phyloP scores from a whole-genome alignment of 768 basidiomycete species.

The Tephrocybe rancida region DNA sequence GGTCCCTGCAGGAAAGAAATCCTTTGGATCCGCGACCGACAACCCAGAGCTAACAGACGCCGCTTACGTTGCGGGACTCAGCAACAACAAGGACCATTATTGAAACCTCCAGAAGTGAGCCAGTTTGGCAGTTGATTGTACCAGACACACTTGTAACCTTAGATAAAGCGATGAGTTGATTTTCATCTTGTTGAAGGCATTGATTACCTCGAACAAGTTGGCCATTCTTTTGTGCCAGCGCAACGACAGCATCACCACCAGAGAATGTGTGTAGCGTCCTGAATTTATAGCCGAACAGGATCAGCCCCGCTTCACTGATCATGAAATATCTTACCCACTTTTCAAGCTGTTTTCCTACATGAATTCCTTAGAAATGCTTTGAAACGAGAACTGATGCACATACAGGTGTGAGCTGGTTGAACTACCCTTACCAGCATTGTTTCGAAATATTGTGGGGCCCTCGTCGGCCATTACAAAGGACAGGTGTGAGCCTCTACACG shows the following conservation, averaged over 20 bases:
- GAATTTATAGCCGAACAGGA: too few species aligned
- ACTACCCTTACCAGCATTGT: slow-evolving; percentile 45
- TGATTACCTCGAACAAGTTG: slow-evolving; percentile 45
- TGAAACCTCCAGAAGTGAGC: slow-evolving; percentile 46
- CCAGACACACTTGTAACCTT: slow-evolving; percentile 52
- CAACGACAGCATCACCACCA: slow-evolving; percentile 44
- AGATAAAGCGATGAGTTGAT: neutral
- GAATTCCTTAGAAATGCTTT: too few species aligned
- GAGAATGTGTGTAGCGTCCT: too few species aligned
- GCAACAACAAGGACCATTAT: slow-evolving; percentile 39
- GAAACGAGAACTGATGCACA: too few species aligned
- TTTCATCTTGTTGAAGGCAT: too few species aligned
- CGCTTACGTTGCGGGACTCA: slow-evolving; percentile 40
- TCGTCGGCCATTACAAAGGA: slow-evolving; percentile 57
- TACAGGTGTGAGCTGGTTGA: too few species aligned
- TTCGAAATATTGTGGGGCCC: slow-evolving; percentile 47
- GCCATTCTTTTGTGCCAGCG: slow-evolving; percentile 45
- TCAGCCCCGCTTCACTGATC: too few species aligned
- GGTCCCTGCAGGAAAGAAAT: slow-evolving; percentile 44
- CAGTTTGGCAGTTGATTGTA: slow-evolving; percentile 54
- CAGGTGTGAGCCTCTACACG: slow-evolving; percentile 42
- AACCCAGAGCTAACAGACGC: slow-evolving; percentile 47
- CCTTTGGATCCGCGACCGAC: slow-evolving; percentile 55
- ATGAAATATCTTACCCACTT: too few species aligned
- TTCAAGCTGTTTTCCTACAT: too few species aligned